Percentiles rank a stretch among this genome's conserved stretches.
phyloP scores from a whole-genome alignment of 192 early-diverging fungal genomes.

The Phycomyces blakesleeanus region DNA sequence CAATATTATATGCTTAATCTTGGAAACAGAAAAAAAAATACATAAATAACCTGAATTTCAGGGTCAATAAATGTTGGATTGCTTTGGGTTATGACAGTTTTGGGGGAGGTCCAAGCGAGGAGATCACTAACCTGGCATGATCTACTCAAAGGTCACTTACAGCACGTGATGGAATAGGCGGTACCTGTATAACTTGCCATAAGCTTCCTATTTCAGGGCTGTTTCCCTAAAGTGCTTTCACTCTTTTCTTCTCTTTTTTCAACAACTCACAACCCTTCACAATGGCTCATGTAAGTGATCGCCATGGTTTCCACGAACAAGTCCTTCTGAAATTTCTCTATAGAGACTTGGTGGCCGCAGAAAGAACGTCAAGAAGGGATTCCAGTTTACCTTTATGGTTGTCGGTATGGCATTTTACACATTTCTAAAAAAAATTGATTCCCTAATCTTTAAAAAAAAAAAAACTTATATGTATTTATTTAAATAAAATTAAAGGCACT shows the following conservation, averaged over 20 bases:
- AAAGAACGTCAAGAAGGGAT: slow-evolving; percentile 95
- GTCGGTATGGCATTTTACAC: slow-evolving; percentile 62
- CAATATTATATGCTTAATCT: too few relatives aligned
- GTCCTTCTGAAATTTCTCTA: neutral
- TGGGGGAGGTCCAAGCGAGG: too few relatives aligned
- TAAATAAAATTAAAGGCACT: slow-evolving; percentile 35
- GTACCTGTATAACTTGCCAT: too few relatives aligned
- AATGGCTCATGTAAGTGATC: slow-evolving; percentile 17
- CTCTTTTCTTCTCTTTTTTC: neutral
- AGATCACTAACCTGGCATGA: too few relatives aligned
- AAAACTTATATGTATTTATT: too few relatives aligned
- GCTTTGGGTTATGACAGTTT: too few relatives aligned
- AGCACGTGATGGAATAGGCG: too few relatives aligned
- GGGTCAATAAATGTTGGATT: too few relatives aligned
- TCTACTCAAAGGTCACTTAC: too few relatives aligned
- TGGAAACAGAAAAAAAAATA: too few relatives aligned
- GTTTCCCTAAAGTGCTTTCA: neutral
- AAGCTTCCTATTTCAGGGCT: slow-evolving; percentile 3
- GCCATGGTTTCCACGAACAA: neutral
- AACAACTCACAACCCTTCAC: neutral
- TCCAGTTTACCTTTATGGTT: slow-evolving; percentile 97
- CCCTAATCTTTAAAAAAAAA: too few relatives aligned
- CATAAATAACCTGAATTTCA: too few relatives aligned
- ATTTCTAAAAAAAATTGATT: neutral
- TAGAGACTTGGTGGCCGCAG: slow-evolving; percentile 64